phyloP scores from a whole-genome alignment of 805 yeast genomes.

The Lipomyces starkeyi region DNA sequence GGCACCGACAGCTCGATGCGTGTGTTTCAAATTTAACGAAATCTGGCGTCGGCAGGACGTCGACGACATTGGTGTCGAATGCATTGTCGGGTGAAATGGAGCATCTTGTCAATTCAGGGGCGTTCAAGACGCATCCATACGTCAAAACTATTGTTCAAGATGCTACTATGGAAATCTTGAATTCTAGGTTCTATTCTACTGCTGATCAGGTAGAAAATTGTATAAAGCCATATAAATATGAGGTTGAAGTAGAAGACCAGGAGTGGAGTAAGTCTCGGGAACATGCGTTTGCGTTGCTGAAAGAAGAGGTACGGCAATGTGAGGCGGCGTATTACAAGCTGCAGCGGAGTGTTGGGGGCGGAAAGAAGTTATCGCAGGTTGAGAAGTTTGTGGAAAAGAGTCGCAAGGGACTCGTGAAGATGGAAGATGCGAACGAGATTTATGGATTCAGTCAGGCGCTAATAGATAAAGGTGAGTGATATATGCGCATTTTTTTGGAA shows the following conservation, averaged over 20 bases:
- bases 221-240: conserved; percentile 96
- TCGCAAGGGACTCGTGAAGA: conserved; percentile 31
- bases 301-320: conserved; percentile 87
- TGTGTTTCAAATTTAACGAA: conserved; percentile 86
- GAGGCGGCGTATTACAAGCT: conserved; percentile 63
- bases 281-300: conserved; percentile 71
- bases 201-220: conserved; percentile 99
- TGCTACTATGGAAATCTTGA: conserved; percentile 81
- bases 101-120: conserved; percentile 72
- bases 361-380: conserved; percentile 78
- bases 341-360: conserved; percentile 75
- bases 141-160: conserved; percentile 81
- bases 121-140: conserved; percentile 82
- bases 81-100: conserved; percentile 79
- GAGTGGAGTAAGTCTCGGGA: conserved; percentile 89
- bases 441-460: conserved; percentile 82
- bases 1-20: conserved; percentile 87
- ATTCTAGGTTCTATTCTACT: conserved; percentile 80
- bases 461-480: conserved; percentile 58
- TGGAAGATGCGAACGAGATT: conserved; percentile 63
- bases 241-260: conserved; percentile 92
- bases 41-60: conserved; percentile 88
- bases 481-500: not conserved
- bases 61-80: conserved; percentile 82
- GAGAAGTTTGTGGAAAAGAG: conserved; percentile 61